Evolutionary conservation across 2,329 filamentous ascomycete species (phyloP).

Genomic region (Penicillium sp.): DNA sequence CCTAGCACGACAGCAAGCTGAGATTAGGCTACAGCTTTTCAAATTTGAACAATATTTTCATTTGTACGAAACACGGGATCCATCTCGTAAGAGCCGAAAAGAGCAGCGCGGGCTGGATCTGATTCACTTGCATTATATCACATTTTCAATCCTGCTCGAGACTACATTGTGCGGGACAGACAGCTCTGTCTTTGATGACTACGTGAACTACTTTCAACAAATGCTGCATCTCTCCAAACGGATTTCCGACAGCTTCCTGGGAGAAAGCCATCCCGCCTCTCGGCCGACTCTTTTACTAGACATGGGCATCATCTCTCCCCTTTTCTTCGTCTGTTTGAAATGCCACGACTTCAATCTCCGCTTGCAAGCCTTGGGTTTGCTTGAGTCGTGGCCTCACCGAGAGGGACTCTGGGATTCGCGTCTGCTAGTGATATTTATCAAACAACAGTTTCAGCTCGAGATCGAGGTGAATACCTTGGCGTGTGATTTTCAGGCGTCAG

Average conservation of each 20-base stretch:
- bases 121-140: slow-evolving; percentile 13
- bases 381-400: slow-evolving; percentile 31
- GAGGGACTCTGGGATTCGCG: slow-evolving; percentile 39
- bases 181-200: slow-evolving; percentile 3
- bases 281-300: slow-evolving; percentile 24
- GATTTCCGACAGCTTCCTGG: slow-evolving; percentile 7
- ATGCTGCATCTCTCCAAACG: slow-evolving; percentile 3
- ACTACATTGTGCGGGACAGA: slow-evolving; percentile 10
- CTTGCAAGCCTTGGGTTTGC: slow-evolving; percentile 27
- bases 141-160: slow-evolving; percentile 8
- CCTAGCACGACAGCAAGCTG: not conserved
- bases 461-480: not conserved
- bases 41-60: not conserved
- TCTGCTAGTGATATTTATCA: slow-evolving; percentile 29
- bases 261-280: slow-evolving; percentile 1
- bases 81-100: not conserved
- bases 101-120: slow-evolving; percentile 16
- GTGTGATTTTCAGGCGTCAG: not conserved
- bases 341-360: slow-evolving; percentile 28
- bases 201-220: slow-evolving; percentile 6
- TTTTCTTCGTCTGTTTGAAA: slow-evolving; percentile 34
- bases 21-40: not conserved
- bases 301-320: slow-evolving; percentile 31
- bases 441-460: slow-evolving; percentile 27
- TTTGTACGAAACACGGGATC: not conserved